Conservation (phyloP, 2,329 filamentous ascomycete genomes). For the Colletotrichum acutatum region DNA sequence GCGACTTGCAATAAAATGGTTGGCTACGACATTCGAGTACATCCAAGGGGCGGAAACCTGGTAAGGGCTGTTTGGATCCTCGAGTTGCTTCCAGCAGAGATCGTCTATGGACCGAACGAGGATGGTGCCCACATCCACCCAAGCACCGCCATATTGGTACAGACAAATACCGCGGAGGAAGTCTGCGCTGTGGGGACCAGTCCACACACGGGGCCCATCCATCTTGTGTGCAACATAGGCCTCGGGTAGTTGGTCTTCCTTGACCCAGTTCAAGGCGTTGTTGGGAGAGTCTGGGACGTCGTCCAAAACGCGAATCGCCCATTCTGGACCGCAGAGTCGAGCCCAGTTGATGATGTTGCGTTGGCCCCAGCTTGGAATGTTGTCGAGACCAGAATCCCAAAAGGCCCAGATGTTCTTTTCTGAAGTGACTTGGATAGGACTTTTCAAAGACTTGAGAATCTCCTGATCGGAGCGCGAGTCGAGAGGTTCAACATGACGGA, state of each 20-base stretch:
- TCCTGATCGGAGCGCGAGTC: constrained; percentile 40
- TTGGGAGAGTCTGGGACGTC: constrained; percentile 48
- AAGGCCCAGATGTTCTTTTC: constrained; percentile 59
- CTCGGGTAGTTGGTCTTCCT: constrained; percentile 33
- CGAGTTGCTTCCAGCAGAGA: constrained; percentile 51
- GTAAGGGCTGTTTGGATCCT: constrained; percentile 45
- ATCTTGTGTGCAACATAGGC: constrained; percentile 48
- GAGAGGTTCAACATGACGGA: constrained; percentile 7
- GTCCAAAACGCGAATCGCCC: constrained; percentile 55
- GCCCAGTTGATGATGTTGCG: constrained; percentile 54
- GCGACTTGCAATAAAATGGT: constrained; percentile 49
- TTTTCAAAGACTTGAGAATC: constrained; percentile 42
- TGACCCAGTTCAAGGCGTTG: constrained; percentile 49
- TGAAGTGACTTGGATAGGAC: constrained; percentile 45
- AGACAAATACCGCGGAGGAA: constrained; percentile 54
- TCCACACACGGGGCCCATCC: constrained; percentile 47
- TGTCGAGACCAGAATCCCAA: constrained; percentile 51
- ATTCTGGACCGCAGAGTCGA: constrained; percentile 48
- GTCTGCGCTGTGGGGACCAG: constrained; percentile 53
- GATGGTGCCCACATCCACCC: constrained; percentile 53
- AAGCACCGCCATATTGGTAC: constrained; percentile 50
- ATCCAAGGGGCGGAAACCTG: constrained; percentile 43
- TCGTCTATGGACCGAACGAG: constrained; percentile 49
- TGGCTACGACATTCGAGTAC: constrained; percentile 37
- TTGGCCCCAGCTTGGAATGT: constrained; percentile 51